Evolutionary conservation across 768 basidiomycete species (phyloP).

Genomic region (Goffeauzyma gilvescens): DNA sequence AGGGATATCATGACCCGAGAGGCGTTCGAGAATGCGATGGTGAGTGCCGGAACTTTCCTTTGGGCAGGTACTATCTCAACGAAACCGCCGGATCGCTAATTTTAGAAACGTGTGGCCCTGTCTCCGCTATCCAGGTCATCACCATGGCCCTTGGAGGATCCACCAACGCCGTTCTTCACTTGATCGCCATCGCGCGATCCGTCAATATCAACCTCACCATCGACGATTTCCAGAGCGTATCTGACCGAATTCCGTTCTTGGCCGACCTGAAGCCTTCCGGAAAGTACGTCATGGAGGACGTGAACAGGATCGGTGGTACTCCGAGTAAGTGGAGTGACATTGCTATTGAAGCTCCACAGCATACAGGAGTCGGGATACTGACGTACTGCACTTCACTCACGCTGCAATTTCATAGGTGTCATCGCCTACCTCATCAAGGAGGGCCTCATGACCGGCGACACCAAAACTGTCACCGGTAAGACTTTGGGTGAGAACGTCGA

Average conservation of each 20-base stretch:
- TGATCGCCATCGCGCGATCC: constrained; percentile 91
- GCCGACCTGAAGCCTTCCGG: constrained; percentile 94
- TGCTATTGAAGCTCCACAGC: no score
- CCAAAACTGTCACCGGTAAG: constrained; percentile 76
- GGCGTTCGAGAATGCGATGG: constrained; percentile 97
- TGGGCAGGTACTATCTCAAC: background rate
- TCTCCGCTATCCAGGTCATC: constrained; percentile 60
- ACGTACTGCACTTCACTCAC: no score
- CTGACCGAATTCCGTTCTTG: constrained; percentile 80
- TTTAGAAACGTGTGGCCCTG: no score
- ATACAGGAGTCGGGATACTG: no score
- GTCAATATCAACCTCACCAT: constrained; percentile 73
- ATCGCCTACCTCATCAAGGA: constrained; percentile 69
- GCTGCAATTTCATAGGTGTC: constrained; percentile 43
- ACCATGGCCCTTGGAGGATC: constrained; percentile 96
- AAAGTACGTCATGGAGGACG: constrained; percentile 96
- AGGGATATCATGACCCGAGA: constrained; percentile 89
- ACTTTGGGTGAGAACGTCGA: constrained; percentile 80
- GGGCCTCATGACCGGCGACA: constrained; percentile 73
- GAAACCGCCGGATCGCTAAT: constrained; percentile 2
- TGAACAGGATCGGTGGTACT: constrained; percentile 87
- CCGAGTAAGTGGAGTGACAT: constrained; percentile 68
- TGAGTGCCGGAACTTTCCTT: no score
- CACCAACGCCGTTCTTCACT: constrained; percentile 89
- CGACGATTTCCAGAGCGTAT: constrained; percentile 85